Conservation (phyloP, 2,329 filamentous ascomycete genomes). For the Colletotrichum sp. region DNA sequence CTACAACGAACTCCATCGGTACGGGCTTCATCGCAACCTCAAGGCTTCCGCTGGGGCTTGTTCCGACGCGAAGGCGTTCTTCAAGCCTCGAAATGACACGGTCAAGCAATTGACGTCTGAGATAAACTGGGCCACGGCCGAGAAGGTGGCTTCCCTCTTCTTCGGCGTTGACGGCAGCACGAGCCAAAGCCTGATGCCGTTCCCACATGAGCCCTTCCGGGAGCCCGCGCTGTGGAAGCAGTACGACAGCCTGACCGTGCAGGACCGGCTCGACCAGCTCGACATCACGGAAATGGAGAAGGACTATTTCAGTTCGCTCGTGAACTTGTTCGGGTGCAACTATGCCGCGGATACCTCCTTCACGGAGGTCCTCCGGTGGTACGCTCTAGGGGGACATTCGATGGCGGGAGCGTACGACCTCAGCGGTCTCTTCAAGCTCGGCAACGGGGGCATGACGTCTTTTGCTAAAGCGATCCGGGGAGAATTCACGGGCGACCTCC, state of each 20-base stretch:
- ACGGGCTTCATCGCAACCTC: no score
- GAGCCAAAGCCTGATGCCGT: neutral
- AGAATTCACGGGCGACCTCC: neutral
- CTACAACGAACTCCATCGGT: no score
- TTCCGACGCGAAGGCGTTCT: no score
- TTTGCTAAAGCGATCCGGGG: neutral
- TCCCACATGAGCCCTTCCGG: neutral
- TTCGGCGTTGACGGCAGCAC: neutral
- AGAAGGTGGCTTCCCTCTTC: neutral
- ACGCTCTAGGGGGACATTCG: neutral
- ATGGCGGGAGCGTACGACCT: neutral
- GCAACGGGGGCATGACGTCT: neutral
- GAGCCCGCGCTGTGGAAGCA: neutral
- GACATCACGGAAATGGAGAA: neutral
- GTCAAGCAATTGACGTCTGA: neutral
- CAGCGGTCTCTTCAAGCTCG: neutral
- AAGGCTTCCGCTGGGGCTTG: no score
- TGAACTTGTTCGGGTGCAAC: neutral
- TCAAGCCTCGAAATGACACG: neutral
- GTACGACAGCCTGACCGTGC: neutral
- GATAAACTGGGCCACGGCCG: neutral
- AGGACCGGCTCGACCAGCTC: neutral
- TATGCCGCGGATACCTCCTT: neutral
- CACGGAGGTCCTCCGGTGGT: neutral
- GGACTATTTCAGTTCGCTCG: neutral